A percentile compares a stretch with the other conserved stretches of the same genome.
Conservation (phyloP, 441 rosid genomes). For the Bruguiera hainesii region DNA sequence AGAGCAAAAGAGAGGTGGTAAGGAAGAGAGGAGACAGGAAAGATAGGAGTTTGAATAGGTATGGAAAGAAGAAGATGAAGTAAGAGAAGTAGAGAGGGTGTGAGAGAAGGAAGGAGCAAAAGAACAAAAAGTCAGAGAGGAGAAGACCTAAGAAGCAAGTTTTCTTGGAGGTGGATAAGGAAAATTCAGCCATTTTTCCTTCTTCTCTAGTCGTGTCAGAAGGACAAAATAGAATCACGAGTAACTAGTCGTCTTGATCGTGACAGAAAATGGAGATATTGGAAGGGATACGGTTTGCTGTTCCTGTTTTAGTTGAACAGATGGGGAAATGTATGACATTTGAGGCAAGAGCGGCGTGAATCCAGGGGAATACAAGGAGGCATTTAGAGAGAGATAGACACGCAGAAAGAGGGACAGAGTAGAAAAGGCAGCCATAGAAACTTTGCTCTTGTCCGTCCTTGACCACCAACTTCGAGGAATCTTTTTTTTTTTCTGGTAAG, state of each 20-base stretch:
- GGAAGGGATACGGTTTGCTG: neutral
- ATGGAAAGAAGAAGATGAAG: slow-evolving; percentile 61
- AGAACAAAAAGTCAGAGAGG: slow-evolving; percentile 45
- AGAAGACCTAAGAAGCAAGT: slow-evolving; percentile 36
- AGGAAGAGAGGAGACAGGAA: slow-evolving; percentile 72
- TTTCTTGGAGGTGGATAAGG: slow-evolving; percentile 31
- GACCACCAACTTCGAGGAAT: slow-evolving; percentile 26
- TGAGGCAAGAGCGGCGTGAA: slow-evolving; percentile 44
- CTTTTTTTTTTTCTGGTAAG: neutral
- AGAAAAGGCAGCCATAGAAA: slow-evolving; percentile 28
- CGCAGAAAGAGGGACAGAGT: slow-evolving; percentile 21
- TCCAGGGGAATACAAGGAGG: slow-evolving; percentile 26
- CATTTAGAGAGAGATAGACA: slow-evolving; percentile 2
- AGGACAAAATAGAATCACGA: slow-evolving; percentile 1
- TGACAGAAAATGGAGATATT: slow-evolving; percentile 15
- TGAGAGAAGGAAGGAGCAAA: slow-evolving; percentile 51
- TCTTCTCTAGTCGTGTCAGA: slow-evolving; percentile 2
- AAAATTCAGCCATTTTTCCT: slow-evolving; percentile 53
- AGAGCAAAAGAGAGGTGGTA: slow-evolving; percentile 65
- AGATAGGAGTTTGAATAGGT: slow-evolving; percentile 59
- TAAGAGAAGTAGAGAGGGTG: slow-evolving; percentile 65
- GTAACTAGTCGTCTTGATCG: slow-evolving; percentile 16
- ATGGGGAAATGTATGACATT: slow-evolving; percentile 17
- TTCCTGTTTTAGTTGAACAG: slow-evolving; percentile 13
- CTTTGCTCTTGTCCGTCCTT: slow-evolving; percentile 21